Evolutionary conservation across 495 filamentous ascomycete species (phyloP), one percentile per base, ranked within the genome.

Genomic region (Penicillium arizonense): DNA sequence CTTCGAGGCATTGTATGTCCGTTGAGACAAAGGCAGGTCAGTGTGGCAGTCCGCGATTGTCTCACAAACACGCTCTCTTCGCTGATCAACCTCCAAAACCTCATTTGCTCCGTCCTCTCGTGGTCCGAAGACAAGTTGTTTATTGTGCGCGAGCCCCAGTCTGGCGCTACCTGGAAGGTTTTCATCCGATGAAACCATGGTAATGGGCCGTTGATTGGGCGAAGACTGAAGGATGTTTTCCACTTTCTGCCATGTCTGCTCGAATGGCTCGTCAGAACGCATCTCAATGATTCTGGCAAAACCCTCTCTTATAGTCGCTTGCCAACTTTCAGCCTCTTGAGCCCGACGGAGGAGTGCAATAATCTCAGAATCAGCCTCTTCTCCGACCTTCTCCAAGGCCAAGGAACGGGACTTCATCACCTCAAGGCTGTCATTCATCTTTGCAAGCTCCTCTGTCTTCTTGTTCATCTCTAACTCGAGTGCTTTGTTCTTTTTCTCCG

Each of bases 311-410:
- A 65, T 62, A 12, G 41, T 62, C 24, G 47, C 62, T 42, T 57
- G 44, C 57, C 56, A 61, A 9, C 41, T 11, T 44, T 71, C 68
- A 10, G 63, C 64, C 24, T 61, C 65, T 33, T 69, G 63, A 4
- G 68, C 63, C 35, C 61, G 55, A 18, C 52, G 54, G 49, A 62
- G 57, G 3, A 71, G 52, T 5, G 46, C 43, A 40, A 62, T 36
- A 14, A 64, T 61, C 38, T 71, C 68, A 9, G 42, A 34, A 46
- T 65, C 62, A 2, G 63, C 48, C 40, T 67, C 63, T 21, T 37
- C 40, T 21, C 62, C 63, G 1, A 53, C 44, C 4, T 55, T 32
- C 34, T 67, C 68, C 10, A 69, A 54, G 12, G 21, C 56, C 4
- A 37, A 41, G 26, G 44, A 58, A 7, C 56, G 55, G 9, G 50